Conservation (phyloP, 768 basidiomycete genomes). For the Phanerochaete carnosa region DNA sequence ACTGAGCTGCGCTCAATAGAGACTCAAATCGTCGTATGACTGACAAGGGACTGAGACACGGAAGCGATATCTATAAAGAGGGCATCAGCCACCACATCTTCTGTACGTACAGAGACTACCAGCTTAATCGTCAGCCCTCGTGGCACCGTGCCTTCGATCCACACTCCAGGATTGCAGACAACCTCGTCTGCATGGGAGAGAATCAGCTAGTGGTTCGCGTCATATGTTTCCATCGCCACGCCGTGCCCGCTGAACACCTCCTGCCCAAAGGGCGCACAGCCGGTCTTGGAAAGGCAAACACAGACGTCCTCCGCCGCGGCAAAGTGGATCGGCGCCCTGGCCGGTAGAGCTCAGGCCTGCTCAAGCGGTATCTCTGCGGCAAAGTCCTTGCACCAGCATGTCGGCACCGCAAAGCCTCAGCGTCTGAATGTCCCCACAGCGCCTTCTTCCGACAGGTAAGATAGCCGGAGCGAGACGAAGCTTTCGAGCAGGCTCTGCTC, state of each 20-base stretch:
- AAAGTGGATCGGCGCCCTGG: slow-evolving; percentile 1
- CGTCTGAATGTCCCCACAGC: slow-evolving; percentile 24
- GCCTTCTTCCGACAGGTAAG: slow-evolving; percentile 33
- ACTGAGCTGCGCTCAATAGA: too few species aligned
- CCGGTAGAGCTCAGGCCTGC: background rate
- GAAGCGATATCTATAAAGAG: too few species aligned
- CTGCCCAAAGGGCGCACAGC: background rate
- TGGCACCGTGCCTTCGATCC: background rate
- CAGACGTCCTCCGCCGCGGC: background rate
- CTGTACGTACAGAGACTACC: too few species aligned
- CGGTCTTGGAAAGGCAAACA: background rate
- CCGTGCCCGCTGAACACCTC: slow-evolving; percentile 3
- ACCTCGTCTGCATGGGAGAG: slow-evolving; percentile 7
- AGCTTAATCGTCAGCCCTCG: too few species aligned
- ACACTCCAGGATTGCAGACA: background rate
- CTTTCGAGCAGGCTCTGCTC: slow-evolving; percentile 28
- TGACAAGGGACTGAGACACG: too few species aligned
- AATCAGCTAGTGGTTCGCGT: slow-evolving; percentile 9
- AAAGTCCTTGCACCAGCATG: too few species aligned
- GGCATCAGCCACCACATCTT: too few species aligned
- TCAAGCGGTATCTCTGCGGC: slow-evolving; percentile 3
- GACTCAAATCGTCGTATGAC: too few species aligned
- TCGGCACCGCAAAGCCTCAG: slow-evolving; percentile 31
- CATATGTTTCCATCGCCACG: slow-evolving; percentile 2
- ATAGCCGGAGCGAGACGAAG: slow-evolving; percentile 22